Percentiles rank a stretch among this genome's conserved stretches.
Conservation (phyloP, 768 basidiomycete genomes). For the Lactarius pseudohatsudake region DNA sequence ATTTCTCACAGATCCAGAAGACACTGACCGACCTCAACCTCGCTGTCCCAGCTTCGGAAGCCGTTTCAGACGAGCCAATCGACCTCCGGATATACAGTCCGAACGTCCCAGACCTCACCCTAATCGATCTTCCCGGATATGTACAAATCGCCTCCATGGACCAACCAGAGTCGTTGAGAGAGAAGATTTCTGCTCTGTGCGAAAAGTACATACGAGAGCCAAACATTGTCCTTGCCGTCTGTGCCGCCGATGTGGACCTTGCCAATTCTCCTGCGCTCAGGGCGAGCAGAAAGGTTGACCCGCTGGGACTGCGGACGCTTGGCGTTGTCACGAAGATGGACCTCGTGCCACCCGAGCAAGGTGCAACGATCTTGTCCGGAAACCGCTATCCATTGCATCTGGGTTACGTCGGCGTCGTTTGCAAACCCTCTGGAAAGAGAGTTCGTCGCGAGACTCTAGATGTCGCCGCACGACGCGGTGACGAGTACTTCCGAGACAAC, state of each 20-base stretch:
- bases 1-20: conserved; percentile 90
- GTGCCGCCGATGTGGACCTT: conserved; percentile 96
- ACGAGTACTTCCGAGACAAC: conserved; percentile 69
- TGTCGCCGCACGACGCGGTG: conserved; percentile 52
- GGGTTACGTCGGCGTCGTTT: conserved; percentile 95
- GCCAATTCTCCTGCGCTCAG: conserved; percentile 96
- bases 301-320: conserved; percentile 91
- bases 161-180: conserved; percentile 91
- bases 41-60: conserved; percentile 85
- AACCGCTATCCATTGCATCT: conserved; percentile 96
- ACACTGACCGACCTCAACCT: conserved; percentile 94
- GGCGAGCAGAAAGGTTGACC: conserved; percentile 92
- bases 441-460: conserved; percentile 50
- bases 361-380: conserved; percentile 76
- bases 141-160: conserved; percentile 93
- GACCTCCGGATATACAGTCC: conserved; percentile 96
- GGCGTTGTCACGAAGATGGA: conserved; percentile 99
- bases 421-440: conserved; percentile 69
- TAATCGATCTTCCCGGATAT: conserved; percentile 97
- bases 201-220: conserved; percentile 99
- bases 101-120: conserved; percentile 92
- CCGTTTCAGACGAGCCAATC: conserved; percentile 93
- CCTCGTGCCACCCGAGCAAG: conserved; percentile 82
- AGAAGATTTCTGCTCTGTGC: conserved; percentile 86
- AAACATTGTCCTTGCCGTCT: conserved; percentile 99